Base-by-base conservation (phyloP, 257 asterid genomes). In the Plantago major region DNA sequence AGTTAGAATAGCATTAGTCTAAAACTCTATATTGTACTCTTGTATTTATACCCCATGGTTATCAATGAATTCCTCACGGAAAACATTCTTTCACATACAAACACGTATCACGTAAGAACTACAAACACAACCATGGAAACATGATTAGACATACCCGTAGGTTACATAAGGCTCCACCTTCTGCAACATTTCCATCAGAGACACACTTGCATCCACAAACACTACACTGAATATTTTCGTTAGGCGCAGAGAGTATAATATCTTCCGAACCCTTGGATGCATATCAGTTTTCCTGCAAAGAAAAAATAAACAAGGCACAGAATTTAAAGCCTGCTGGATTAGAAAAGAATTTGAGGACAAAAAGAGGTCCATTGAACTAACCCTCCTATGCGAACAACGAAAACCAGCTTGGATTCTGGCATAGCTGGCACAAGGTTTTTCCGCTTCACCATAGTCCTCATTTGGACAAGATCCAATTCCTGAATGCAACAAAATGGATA, bases 161-260 rank as follows among this genome's bases (percentile, higher is more conserved):
- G 99, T 86, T 42, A 92, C 78, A 57, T 70, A 92, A 55, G 97
- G 98, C 79, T 88, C 95, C 79, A 91, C 95, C 72, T 82, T 86
- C 63, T 63, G 78, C 78, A 92, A 77, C 44, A 76, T 69, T 60
- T 77, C 91, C 86, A 84, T 73, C 47, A 79, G 11, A 44, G 78
- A 82, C 19, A 70, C 80, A 69, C 72, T 74, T 55, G 84, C 94
- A 81, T 78, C 79, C 14, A 87, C 88, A 84, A 92, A 92, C 28
- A 89, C 97, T 22, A 96, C 99, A 62, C 53, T 72, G 71, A 83
- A 81, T 22, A 81, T 63, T 74, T 76, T 86, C 76, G 89, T 74
- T 75, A 92, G 67, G 59, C 89, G 80, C 89, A 92, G 73, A 9
- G 96, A 80, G 74, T 89, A 68, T 65, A 92, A 56, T 58, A 75